phyloP scores from a whole-genome alignment of 176 grass and related monocot genomes.

The Zea mays region DNA sequence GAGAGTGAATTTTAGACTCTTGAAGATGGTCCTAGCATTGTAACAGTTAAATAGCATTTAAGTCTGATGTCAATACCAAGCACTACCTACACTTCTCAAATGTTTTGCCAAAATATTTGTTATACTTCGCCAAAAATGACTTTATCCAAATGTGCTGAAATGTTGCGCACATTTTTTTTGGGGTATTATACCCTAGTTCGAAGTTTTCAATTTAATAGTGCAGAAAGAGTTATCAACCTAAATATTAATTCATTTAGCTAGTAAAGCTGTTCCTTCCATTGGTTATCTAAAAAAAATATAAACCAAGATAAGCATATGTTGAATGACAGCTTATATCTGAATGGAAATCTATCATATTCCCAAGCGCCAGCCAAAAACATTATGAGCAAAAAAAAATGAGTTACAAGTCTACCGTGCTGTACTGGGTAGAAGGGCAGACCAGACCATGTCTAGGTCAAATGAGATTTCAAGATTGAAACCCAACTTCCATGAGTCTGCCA shows the following conservation, averaged over 20 bases:
- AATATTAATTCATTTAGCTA: constrained; percentile 22
- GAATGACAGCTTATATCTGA: not conserved
- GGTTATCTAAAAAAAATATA: constrained; percentile 1
- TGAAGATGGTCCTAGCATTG: not conserved
- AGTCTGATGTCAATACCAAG: constrained; percentile 30
- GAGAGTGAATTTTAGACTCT: too few species aligned
- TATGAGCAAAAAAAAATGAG: not conserved
- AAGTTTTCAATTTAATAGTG: not conserved
- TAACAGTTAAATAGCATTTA: constrained; percentile 4
- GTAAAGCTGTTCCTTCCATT: constrained; percentile 24
- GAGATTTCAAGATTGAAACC: not conserved
- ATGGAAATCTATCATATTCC: not conserved
- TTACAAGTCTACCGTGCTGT: constrained; percentile 6
- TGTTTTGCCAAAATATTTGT: constrained; percentile 19
- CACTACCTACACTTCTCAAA: not conserved
- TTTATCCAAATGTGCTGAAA: constrained; percentile 11
- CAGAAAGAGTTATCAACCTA: not conserved
- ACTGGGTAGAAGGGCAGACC: not conserved
- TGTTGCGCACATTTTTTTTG: not conserved
- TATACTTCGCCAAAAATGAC: constrained; percentile 1
- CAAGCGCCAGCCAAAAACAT: constrained; percentile 14
- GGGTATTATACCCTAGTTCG: not conserved
- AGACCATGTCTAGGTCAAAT: not conserved
- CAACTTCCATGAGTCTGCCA: not conserved
- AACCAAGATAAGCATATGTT: not conserved